Base-by-base conservation (phyloP, 768 basidiomycete species). In the Termitomyces bulborhizus region DNA sequence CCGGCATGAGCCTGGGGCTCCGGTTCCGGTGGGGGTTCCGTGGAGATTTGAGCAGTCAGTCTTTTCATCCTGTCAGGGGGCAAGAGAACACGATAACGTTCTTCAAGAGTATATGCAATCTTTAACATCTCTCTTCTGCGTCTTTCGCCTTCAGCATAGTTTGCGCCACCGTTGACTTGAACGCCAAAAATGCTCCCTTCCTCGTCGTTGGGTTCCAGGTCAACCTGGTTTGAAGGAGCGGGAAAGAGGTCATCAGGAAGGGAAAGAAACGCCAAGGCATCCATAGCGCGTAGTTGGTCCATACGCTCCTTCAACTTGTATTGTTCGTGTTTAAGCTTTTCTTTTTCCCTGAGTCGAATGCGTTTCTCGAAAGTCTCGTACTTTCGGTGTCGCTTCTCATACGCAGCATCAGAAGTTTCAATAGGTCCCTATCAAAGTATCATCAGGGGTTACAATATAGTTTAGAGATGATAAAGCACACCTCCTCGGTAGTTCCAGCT, bases 271-370 rank as follows among this genome's bases (percentile, higher is more conserved):
- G 86, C 84, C 52, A 79, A 69, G 46, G 78, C 69, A 56, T 91
- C 88, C 84, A 94, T 87, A 27, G 74, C 76, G 53, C 77, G 80
- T 54, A 94, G 76, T 64, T 93, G 88, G 50, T 94, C 91, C 57
- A 94, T 88, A 36, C 93, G 83, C 64, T 93, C 87, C 68, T 88
- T 88, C 64, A 96, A 82, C 66, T 93, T 92, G 73, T 93, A 93
- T 62, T 93, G 90, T 65, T 94, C 92, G 60, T 93, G 87, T 69
- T 89, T 87, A 53, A 95, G 80, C 66, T 93, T 93, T 70, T 96
- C 93, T 70, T 92, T 92, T 71, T 95, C 93, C 53, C 92, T 83
- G 34, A 90, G 73, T 4, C 92, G 86, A 65, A 86, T 84, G 7
- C 91, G 82, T 66, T 90, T 91, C 70, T 95, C 93, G 56, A 90